Conservation (phyloP, 2,329 filamentous ascomycete species). For the Stachybotrys echinatus region DNA sequence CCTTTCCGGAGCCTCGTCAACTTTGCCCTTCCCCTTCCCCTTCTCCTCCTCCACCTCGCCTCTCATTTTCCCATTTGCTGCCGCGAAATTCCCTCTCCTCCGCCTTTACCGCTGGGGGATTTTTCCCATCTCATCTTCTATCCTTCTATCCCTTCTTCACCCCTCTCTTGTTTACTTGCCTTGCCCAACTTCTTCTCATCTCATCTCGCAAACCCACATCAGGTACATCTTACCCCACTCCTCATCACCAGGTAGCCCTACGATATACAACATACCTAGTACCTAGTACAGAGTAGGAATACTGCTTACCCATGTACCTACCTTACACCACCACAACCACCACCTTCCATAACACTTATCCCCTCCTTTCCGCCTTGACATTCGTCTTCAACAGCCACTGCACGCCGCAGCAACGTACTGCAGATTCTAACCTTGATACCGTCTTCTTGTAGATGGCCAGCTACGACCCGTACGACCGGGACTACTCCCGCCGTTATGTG, state of each 20-base stretch:
- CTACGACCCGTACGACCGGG: slow-evolving; percentile 52
- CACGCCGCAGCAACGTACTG: no score
- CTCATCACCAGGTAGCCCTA: background rate
- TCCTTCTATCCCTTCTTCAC: background rate
- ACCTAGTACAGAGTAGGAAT: no score
- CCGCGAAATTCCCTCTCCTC: no score
- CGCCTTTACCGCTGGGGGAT: no score
- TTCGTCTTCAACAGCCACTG: no score
- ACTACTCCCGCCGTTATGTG: slow-evolving; percentile 46
- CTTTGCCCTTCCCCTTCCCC: background rate
- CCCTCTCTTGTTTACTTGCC: background rate
- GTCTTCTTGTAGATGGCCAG: slow-evolving; percentile 25
- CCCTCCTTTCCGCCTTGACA: no score
- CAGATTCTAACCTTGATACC: background rate
- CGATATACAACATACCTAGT: no score
- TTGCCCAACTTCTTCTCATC: background rate
- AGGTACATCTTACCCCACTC: background rate
- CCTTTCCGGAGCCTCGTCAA: background rate
- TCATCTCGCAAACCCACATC: background rate
- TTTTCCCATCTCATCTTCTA: background rate
- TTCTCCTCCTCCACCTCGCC: no score
- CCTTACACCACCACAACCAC: no score
- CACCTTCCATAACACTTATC: no score
- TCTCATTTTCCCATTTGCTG: no score
- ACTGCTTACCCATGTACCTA: no score